phyloP scores from a whole-genome alignment of 176 grass and related monocot species.

The Oryza meyeriana region DNA sequence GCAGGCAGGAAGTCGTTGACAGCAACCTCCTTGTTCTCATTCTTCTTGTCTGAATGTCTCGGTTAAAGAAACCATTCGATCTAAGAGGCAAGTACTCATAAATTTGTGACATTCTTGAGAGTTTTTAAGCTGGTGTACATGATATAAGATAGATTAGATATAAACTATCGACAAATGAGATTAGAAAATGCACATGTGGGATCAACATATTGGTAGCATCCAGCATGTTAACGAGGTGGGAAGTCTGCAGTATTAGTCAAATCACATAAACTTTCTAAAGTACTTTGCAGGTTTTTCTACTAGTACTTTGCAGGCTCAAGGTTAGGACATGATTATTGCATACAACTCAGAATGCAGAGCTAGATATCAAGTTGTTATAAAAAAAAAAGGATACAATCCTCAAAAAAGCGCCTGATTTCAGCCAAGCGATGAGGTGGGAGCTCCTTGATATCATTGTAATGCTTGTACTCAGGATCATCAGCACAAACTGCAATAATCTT shows the following conservation, averaged over 20 bases:
- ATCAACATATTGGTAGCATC: not conserved
- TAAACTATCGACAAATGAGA: not conserved
- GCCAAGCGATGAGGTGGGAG: conserved; percentile 93
- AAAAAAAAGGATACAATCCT: conserved; percentile 86
- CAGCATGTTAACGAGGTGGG: not conserved
- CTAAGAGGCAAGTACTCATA: not conserved
- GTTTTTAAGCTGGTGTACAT: not conserved
- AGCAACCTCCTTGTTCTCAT: conserved; percentile 97
- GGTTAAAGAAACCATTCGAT: conserved; percentile 37
- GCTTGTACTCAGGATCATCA: conserved; percentile 96
- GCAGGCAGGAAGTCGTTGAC: conserved; percentile 90
- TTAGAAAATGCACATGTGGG: not conserved
- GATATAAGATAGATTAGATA: not conserved
- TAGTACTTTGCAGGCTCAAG: not conserved
- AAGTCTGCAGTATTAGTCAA: not conserved
- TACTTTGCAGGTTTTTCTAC: not conserved
- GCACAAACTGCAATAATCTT: conserved; percentile 99
- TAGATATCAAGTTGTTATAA: not conserved
- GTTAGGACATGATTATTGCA: not conserved
- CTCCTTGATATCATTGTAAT: conserved; percentile 93
- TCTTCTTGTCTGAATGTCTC: conserved; percentile 82
- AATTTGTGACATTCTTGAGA: not conserved
- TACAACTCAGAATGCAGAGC: not conserved
- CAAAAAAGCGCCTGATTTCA: conserved; percentile 96
- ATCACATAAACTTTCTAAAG: not conserved